Percentiles rank a stretch among this genome's conserved stretches.
Evolutionary conservation across 1,284 basidiomycete genomes (phyloP).

Genomic region (Apiotrichum sp.): DNA sequence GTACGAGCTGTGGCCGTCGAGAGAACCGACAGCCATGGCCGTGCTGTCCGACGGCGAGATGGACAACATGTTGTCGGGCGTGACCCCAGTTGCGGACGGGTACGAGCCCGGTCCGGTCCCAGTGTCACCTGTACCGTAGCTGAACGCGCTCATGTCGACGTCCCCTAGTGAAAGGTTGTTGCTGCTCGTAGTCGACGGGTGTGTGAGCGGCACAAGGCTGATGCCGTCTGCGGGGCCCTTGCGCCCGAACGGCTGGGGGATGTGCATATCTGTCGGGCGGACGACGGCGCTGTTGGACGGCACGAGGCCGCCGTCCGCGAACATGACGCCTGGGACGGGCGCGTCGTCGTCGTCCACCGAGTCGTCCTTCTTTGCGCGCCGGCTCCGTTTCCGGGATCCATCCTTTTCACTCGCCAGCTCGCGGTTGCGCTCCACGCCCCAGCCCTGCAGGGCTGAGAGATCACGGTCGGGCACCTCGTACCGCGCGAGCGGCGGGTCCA

Average conservation of each 20-base stretch:
- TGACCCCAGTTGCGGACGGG: background rate
- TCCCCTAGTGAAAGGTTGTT: background rate
- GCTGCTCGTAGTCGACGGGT: background rate
- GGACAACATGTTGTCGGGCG: conserved; percentile 4
- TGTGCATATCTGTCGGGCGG: conserved; percentile 14
- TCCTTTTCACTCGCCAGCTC: conserved; percentile 6
- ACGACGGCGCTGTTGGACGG: background rate
- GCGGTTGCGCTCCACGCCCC: conserved; percentile 23
- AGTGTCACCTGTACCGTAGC: background rate
- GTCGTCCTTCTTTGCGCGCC: conserved; percentile 9
- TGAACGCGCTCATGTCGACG: conserved; percentile 1
- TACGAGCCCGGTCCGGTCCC: background rate
- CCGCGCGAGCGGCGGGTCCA: conserved; percentile 14
- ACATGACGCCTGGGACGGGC: background rate
- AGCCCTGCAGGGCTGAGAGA: conserved; percentile 22
- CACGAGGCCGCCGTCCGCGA: conserved; percentile 4
- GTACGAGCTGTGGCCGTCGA: background rate
- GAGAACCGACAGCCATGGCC: background rate
- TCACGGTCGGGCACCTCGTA: conserved; percentile 35
- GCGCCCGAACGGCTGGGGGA: background rate
- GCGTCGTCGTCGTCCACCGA: conserved; percentile 12
- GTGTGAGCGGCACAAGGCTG: background rate
- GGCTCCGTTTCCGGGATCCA: conserved; percentile 6
- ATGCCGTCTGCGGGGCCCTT: background rate
- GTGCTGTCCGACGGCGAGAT: conserved; percentile 12